A percentile compares a stretch with the other conserved stretches of the same genome.
Conservation (phyloP, 2,329 filamentous ascomycete species). For the Ophiostoma perfectum region DNA sequence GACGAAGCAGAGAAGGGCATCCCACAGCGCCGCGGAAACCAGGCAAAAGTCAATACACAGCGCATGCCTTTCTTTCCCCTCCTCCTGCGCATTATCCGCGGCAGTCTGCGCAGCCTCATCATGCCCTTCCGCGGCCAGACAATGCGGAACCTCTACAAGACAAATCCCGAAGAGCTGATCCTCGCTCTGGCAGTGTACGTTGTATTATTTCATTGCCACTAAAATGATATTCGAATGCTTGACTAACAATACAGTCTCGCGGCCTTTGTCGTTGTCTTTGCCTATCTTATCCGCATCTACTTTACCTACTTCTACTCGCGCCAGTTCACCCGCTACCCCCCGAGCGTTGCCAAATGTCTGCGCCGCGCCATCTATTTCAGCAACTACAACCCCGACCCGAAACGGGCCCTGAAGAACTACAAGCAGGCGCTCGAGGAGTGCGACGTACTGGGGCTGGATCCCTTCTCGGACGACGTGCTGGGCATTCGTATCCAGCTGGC, state of each 20-base stretch:
- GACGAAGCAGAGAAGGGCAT: background rate
- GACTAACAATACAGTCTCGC: conserved; percentile 33
- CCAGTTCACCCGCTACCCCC: conserved; percentile 57
- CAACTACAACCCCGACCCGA: conserved; percentile 67
- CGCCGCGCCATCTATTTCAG: conserved; percentile 83
- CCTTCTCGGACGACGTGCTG: conserved; percentile 83
- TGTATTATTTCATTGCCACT: too few species aligned
- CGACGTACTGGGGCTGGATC: conserved; percentile 70
- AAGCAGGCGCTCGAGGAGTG: conserved; percentile 71
- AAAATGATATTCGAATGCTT: background rate
- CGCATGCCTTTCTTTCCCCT: conserved; percentile 29
- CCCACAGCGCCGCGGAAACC: conserved; percentile 6
- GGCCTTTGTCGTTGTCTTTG: conserved; percentile 32
- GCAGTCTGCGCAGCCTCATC: conserved; percentile 35
- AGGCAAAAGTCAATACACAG: conserved; percentile 14
- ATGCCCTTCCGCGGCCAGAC: conserved; percentile 37
- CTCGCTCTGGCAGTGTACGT: conserved; percentile 41
- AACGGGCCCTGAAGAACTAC: conserved; percentile 77
- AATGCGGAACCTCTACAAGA: conserved; percentile 37
- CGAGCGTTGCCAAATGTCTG: conserved; percentile 68
- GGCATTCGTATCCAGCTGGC: conserved; percentile 82
- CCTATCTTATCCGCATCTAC: conserved; percentile 43
- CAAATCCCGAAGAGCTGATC: conserved; percentile 42
- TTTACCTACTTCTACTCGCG: conserved; percentile 51
- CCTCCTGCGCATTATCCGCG: conserved; percentile 32